Evolutionary conservation across 2,329 filamentous ascomycete species (phyloP), one percentile per base, ranked within the genome.

Genomic region (Diaporthe citrichinensis): DNA sequence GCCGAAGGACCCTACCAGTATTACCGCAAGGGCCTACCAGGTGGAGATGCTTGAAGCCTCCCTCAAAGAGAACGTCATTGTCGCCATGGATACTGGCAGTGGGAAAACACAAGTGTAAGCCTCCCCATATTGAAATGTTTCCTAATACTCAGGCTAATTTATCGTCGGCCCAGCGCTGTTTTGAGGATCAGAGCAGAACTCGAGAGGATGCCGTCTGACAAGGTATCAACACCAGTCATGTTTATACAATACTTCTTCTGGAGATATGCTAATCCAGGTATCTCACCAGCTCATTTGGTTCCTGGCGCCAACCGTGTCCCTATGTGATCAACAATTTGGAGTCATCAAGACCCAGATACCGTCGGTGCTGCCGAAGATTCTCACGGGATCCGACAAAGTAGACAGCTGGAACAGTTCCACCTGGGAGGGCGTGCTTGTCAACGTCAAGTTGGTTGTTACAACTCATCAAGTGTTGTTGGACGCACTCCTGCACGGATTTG

Each of bases 51-150:
- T 94, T 72, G 88, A 93, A 75, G 88, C 90, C 80, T 95, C 93
- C 79, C 85, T 94, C 79, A 88, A 89, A 76, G 85, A 88, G 62
- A 96, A 95, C 81, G 90, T 93, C 44, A 94, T 96, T 78, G 91
- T 95, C 72, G 91, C 91, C 36, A 95, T 95, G 94, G 93, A 94
- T 77, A 96, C 94, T 0, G 94, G 94, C 1, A 94, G 90, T 78
- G 94, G 94, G 2, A 96, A 96, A 82, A 95, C 94, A 4, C 92
- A 93, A 78, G 90, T 95, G 93, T 94, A 88, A 84, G 89, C 83
- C 23, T 12, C 14, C 34, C 9, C 15, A 57, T 62, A 51, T 20
- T 36, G 20, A 31, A 14, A 53, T 25, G 23, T 9, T 44, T 72
- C 44, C 44, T 51, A 72, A 65, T 61, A 72, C 14, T 53, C 41